Base-by-base conservation (phyloP, 495 filamentous ascomycete genomes). In the Annulohypoxylon moriforme region DNA sequence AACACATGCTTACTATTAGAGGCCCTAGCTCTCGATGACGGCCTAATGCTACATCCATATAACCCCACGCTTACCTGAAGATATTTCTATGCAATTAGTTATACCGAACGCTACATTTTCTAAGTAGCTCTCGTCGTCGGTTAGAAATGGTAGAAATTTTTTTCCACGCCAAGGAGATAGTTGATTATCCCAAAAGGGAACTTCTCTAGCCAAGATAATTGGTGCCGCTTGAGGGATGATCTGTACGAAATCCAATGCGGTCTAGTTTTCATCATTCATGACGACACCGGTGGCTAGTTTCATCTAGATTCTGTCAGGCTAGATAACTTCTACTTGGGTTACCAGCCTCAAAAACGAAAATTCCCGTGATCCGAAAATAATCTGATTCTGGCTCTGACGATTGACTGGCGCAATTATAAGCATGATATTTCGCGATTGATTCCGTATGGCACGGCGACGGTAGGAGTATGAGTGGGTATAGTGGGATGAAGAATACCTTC, bases 1-100 rank as follows among this genome's bases (percentile, higher is more conserved):
- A 68, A 58, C 56, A 50, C 55, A 57, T 49, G 64, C 65, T 73
- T 73, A 65, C 70, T 68, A 68, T 53, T 64, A 47, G 64, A 57
- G 33, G 58, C 20, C 63, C 47, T n/a, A 38, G 56, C n/a, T 55
- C 57, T 68, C 70, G 38, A 73, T 73, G 64, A 73, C 70, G 65
- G 60, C 47, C 36, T 47, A 58, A 73, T 73, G 70, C 60, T 61
- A 73, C 70, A n/a, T n/a, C n/a, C n/a, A 36, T 49, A 42, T 31
- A 68, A 72, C 70, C 70, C 70, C 70, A 73, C 70, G 70, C 65
- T 56, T 68, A 40, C 60, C 70, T 57, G 59, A 60, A 64, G 47
- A 63, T 58, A 33, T 53, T 20, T 58, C 60, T 52, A 62, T 34
- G 70, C 56, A 68, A 68, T 73, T 57, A 49, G 61, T 68, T 68